Conservation (phyloP, 768 basidiomycete species). For the Podaxis sp. region DNA sequence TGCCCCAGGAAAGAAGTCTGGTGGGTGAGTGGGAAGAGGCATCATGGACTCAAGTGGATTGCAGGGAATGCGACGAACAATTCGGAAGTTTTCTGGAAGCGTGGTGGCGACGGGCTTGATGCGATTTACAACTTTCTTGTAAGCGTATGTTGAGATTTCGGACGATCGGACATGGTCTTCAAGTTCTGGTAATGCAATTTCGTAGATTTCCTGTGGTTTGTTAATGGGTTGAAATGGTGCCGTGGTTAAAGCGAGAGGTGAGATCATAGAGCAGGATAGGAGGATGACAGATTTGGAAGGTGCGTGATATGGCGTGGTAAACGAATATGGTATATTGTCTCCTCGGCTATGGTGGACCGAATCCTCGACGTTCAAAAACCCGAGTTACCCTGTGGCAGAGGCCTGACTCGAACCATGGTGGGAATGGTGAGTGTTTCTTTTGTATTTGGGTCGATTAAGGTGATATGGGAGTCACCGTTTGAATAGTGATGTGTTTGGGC, state of each 20-base stretch:
- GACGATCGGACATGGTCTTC: neutral
- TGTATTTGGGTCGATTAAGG: constrained; percentile 1
- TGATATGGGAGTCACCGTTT: constrained; percentile 12
- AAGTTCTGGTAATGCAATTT: neutral
- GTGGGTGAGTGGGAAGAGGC: constrained; percentile 5
- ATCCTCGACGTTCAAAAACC: constrained; percentile 1
- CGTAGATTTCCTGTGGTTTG: neutral
- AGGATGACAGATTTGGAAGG: neutral
- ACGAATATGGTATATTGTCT: neutral
- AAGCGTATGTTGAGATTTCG: neutral
- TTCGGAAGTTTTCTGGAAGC: constrained; percentile 6
- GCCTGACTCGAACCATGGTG: no score
- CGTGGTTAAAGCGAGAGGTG: neutral
- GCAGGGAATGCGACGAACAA: constrained; percentile 13
- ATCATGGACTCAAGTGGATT: constrained; percentile 16
- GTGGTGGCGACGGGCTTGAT: constrained; percentile 1
- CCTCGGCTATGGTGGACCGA: neutral
- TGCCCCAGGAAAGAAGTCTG: constrained; percentile 13
- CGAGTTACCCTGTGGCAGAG: no score
- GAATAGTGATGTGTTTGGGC: neutral
- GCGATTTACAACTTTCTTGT: neutral
- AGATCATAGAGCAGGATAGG: neutral
- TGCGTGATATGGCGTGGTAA: neutral
- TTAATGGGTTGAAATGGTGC: neutral
- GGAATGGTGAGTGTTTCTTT: neutral